Percentiles rank a stretch among this genome's conserved stretches.
Conservation (phyloP, 352 stramenopile genomes). For the Phytophthora cajani region DNA sequence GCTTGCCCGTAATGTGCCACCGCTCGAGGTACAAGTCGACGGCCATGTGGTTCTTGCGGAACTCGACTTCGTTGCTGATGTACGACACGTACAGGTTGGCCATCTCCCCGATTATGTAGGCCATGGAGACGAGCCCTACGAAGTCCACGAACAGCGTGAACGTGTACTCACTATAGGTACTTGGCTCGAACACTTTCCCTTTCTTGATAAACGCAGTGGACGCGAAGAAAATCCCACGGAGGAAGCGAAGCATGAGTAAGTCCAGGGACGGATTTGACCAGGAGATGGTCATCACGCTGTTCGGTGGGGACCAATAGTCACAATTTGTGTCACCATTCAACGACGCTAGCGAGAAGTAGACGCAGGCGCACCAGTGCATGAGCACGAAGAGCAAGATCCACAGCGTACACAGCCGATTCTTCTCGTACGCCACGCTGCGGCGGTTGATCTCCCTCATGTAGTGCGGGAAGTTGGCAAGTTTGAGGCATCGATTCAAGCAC, state of each 20-base stretch:
- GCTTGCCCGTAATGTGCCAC: slow-evolving; percentile 46
- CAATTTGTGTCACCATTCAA: neutral
- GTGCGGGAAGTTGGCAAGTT: slow-evolving; percentile 58
- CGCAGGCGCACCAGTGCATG: slow-evolving; percentile 63
- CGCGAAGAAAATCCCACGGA: slow-evolving; percentile 59
- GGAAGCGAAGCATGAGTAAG: slow-evolving; percentile 36
- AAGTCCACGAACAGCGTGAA: slow-evolving; percentile 58
- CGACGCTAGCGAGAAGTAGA: slow-evolving; percentile 47
- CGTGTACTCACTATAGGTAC: slow-evolving; percentile 25
- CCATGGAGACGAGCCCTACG: slow-evolving; percentile 48
- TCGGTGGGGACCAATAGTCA: slow-evolving; percentile 46
- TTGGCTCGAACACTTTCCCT: slow-evolving; percentile 47
- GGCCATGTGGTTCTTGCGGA: slow-evolving; percentile 65
- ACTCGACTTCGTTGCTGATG: slow-evolving; percentile 71
- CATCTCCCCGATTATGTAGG: slow-evolving; percentile 62
- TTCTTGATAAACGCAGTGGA: slow-evolving; percentile 53
- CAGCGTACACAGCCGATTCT: slow-evolving; percentile 49
- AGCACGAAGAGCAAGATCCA: slow-evolving; percentile 52
- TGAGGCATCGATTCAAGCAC: slow-evolving; percentile 56
- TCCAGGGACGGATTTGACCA: slow-evolving; percentile 9
- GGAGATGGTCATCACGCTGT: slow-evolving; percentile 14
- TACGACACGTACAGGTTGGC: slow-evolving; percentile 61
- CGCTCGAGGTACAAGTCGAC: slow-evolving; percentile 59
- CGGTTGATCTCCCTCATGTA: slow-evolving; percentile 65
- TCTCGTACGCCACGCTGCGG: slow-evolving; percentile 57